Evolutionary conservation across 305 asterid genomes (phyloP).

Genomic region (Fraxinus greggii): DNA sequence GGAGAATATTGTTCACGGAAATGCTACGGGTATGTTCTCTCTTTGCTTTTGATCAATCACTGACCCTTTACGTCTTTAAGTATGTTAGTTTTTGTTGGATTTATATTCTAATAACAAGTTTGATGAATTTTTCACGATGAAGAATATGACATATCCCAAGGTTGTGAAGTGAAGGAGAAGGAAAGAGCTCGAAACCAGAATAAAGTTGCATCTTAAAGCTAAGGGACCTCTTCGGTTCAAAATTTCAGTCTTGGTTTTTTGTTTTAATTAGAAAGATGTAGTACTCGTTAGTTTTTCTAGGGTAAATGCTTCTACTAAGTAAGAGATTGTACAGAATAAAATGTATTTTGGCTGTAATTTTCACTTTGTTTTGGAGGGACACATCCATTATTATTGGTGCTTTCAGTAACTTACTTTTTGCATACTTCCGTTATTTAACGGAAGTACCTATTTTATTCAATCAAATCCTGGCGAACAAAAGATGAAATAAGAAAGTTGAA

Average conservation of each 20-base stretch:
- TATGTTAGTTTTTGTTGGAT: too few relatives aligned
- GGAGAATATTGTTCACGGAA: slow-evolving; percentile 27
- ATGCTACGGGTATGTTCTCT: slow-evolving; percentile 22
- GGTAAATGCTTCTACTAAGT: background rate
- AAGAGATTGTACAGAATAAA: background rate
- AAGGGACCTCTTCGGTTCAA: background rate
- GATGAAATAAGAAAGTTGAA: background rate
- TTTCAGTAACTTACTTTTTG: background rate
- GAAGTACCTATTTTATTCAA: background rate
- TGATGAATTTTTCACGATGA: background rate
- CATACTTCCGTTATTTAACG: background rate
- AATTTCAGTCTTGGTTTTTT: background rate
- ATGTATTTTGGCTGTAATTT: background rate
- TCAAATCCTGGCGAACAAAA: background rate
- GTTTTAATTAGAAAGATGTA: background rate
- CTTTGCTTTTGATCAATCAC: background rate
- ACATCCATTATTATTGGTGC: background rate
- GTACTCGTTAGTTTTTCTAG: background rate
- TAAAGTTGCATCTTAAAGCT: background rate
- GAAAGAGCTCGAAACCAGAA: slow-evolving; percentile 48
- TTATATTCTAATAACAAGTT: background rate
- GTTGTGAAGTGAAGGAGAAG: slow-evolving; percentile 59
- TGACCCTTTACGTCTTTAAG: background rate
- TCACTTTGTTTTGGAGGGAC: background rate
- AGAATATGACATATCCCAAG: slow-evolving; percentile 51